Evolutionary conservation across 768 basidiomycete species (phyloP), one percentile per base, ranked within the genome.

Genomic region (Collybiopsis luxurians): DNA sequence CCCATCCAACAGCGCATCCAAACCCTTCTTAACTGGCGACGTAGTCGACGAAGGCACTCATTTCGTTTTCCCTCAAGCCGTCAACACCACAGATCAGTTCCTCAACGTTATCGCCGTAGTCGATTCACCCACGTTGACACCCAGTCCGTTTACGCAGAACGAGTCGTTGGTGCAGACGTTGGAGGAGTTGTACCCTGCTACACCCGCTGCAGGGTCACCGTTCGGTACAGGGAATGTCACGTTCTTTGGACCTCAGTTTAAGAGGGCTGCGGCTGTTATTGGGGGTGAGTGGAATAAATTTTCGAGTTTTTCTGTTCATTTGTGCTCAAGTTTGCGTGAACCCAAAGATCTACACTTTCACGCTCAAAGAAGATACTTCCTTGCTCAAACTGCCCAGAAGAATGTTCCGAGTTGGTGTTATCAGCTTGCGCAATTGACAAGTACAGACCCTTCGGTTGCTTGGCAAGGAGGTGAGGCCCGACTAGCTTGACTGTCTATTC

Each of bases 21-120:
- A 69, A 5, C 68, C 68, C 5, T 68, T 67, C 58, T 64, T 69
- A 4, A 59, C 65, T 17, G 68, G 68, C 24, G 62, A 62, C 10
- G 49, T 40, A 38, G 59, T 67, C 11, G 68, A 70, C 60, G 69
- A 70, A 61, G 69, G 69, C 67, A 38, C 39, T 11, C 10, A 13
- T 23, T 51, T 51, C 49, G 40, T 53, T 28, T 19, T 36, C 24
- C 40, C 52, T 2, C 52, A 53, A 24, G 36, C 36, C 23, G 24
- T 53, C 19, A 40, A 39, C 26, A 53, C 52, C 19, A 40, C 52
- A 3, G 30, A 17, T 24, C 24, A 31, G 24, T 53, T 40, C 40
- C 36, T 39, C 15, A 43, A 53, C 26, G 40, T 39, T 5, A 0
- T 27, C 27, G 36, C 36, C 39, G 26, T 53, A 21, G 40, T 28